Conservation (phyloP, 148 eudicot genomes). For the Drosera capensis region DNA sequence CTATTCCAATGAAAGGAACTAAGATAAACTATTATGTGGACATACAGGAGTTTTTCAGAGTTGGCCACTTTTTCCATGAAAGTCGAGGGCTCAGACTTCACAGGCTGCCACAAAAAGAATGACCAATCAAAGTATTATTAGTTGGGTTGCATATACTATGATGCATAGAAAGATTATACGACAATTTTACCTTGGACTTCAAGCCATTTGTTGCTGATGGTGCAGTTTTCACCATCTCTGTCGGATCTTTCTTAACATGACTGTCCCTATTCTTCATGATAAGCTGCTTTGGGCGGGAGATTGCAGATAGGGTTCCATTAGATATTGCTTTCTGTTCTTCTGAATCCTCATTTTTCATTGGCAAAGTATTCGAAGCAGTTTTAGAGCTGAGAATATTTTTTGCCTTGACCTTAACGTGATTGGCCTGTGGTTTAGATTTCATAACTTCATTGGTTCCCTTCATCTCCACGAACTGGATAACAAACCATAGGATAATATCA, state of each 20-base stretch:
- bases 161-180: conserved; percentile 3
- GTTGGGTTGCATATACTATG: not conserved
- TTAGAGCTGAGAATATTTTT: conserved; percentile 26
- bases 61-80: conserved; percentile 18
- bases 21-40: conserved; percentile 5
- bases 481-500: not conserved
- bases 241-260: no score
- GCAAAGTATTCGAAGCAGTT: conserved; percentile 4
- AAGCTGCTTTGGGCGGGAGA: no score
- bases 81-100: conserved; percentile 23
- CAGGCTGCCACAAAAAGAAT: conserved; percentile 21
- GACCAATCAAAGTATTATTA: conserved; percentile 1
- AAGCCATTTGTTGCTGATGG: no score
- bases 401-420: conserved; percentile 22
- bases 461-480: conserved; percentile 29
- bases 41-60: conserved; percentile 40
- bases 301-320: no score
- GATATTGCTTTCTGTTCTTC: no score
- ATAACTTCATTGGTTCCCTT: conserved; percentile 13
- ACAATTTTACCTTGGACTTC: conserved; percentile 34
- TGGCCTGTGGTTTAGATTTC: conserved; percentile 22
- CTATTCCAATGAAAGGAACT: no score
- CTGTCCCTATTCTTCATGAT: no score
- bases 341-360: conserved; percentile 22
- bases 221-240: no score